Percentiles rank a stretch among this genome's conserved stretches.
Evolutionary conservation across 441 rosid genomes (phyloP).

Genomic region (Eutrema salsugineum): DNA sequence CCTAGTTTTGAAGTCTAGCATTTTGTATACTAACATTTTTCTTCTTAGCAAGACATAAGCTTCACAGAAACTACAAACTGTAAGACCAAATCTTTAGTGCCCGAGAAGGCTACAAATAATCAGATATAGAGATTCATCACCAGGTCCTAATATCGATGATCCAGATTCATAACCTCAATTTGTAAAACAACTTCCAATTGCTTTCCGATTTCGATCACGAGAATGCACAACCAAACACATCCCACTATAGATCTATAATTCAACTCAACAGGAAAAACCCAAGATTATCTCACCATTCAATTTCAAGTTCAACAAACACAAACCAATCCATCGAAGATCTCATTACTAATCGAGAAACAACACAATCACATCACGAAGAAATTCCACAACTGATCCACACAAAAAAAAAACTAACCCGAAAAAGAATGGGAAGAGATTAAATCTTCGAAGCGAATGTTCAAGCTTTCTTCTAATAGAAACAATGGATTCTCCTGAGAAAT

Average conservation of each 20-base stretch:
- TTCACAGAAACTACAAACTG: too few relatives aligned
- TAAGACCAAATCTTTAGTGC: not conserved
- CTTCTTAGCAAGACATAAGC: too few relatives aligned
- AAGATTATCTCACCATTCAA: not conserved
- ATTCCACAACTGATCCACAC: not conserved
- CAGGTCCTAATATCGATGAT: not conserved
- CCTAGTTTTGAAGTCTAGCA: not conserved
- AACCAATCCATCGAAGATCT: not conserved
- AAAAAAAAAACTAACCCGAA: conserved; percentile 7
- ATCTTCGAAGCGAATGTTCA: not conserved
- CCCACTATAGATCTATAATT: not conserved
- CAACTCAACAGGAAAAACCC: not conserved
- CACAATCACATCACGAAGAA: not conserved
- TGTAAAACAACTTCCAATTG: not conserved
- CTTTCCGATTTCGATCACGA: not conserved
- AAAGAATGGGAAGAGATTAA: not conserved
- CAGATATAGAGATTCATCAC: not conserved
- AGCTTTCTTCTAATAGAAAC: conserved; percentile 20
- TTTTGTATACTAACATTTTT: too few relatives aligned
- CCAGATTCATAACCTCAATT: not conserved
- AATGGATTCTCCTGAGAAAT: conserved; percentile 10
- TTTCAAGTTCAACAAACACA: not conserved
- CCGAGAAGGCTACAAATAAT: not conserved
- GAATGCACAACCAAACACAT: not conserved
- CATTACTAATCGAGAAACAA: not conserved